Evolutionary conservation across 2,329 filamentous ascomycete species (phyloP), one percentile per base, ranked within the genome.

Genomic region (Pestalotiopsis sp.): DNA sequence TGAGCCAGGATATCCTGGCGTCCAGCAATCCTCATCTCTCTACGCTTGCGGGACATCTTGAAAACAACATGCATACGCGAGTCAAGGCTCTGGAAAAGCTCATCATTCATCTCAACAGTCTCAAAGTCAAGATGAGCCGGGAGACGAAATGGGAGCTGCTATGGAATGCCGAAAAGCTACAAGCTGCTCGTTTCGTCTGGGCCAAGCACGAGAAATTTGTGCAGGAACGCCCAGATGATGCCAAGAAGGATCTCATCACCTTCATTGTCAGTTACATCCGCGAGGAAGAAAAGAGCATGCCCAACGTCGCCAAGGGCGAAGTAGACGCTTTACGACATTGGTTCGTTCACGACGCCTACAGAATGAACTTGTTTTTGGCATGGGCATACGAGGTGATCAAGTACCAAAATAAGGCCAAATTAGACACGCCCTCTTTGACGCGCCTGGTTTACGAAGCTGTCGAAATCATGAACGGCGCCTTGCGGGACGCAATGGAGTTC

Each of bases 101-200:
- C 66, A 93, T 94, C 67, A 82, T 85, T 2, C 90, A 96, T 73
- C 82, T 98, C 13, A 86, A 87, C 71, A 86, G 86, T 5, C 90
- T 91, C 39, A 90, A 90, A 69, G 85, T 90, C 31, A 83, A 89
- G 2, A 79, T 98, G 5, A 89, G 92, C 71, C 88, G 89, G 56
- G 83, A 82, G 27, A 91, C 91, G 1, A 90, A 90, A 73, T 98
- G 95, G 94, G 86, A 87, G 71, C 81, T 99, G 39, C 83, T 99
- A n/a, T 93, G 91, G 85, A 91, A 95, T 75, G 95, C 95, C 0
- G 96, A 99, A 79, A 97, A 95, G 80, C 87, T 98, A 82, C 90
- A 92, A 58, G 93, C 94, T 45, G 94, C 94, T 20, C 87, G 88
- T 70, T 86, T 90, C 61, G 85, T 98, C 49, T 98, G 95, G 94